Evolutionary conservation across 129 eudicot species (phyloP).

Genomic region (Oenanthe sinensis): DNA sequence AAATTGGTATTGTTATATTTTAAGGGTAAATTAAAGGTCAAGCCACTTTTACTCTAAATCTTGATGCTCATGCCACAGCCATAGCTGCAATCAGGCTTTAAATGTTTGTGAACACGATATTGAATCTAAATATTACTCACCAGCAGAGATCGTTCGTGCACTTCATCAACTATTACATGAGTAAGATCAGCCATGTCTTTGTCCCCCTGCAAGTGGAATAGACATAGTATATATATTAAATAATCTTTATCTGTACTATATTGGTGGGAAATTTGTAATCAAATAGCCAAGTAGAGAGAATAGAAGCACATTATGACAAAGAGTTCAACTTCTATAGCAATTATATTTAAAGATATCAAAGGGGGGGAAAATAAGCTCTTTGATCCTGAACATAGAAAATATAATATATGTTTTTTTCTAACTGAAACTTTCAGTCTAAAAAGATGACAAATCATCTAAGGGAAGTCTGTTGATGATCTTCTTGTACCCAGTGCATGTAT

Average conservation of each 20-base stretch:
- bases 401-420: not conserved
- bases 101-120: not conserved
- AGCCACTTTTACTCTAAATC: too few species aligned
- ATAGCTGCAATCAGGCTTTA: not conserved
- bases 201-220: conserved; percentile 56
- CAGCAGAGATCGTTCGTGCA: conserved; percentile 93
- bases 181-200: conserved; percentile 72
- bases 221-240: not conserved
- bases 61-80: not conserved
- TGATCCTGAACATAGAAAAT: not conserved
- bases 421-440: not conserved
- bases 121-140: conserved; percentile 39
- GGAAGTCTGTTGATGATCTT: not conserved
- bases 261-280: not conserved
- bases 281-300: not conserved
- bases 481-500: not conserved
- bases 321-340: not conserved
- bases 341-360: not conserved
- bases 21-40: not conserved
- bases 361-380: not conserved
- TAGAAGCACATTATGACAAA: not conserved
- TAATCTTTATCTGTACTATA: not conserved
- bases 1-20: not conserved
- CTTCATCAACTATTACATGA: conserved; percentile 98
- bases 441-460: not conserved